Conservation (phyloP, 257 asterid species). For the Penstemon barbatus region DNA sequence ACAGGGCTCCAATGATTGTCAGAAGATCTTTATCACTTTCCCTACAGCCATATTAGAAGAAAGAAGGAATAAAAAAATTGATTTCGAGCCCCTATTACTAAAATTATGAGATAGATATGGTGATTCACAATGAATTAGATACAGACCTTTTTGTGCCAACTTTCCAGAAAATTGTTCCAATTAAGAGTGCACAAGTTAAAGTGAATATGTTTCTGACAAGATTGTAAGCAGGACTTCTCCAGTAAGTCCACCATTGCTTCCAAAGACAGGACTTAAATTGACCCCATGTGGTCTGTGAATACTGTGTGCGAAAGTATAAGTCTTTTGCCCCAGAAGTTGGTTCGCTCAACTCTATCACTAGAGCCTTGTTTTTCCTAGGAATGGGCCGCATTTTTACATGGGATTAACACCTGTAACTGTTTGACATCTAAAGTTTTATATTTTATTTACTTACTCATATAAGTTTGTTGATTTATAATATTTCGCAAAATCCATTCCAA, state of each 20-base stretch:
- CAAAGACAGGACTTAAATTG: constrained; percentile 60
- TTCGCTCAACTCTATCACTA: constrained; percentile 53
- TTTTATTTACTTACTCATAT: constrained; percentile 43
- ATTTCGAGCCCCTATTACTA: background rate
- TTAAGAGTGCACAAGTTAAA: constrained; percentile 57
- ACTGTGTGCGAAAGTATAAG: constrained; percentile 56
- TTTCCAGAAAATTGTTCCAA: constrained; percentile 69
- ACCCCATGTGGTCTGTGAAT: constrained; percentile 51
- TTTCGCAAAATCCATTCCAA: constrained; percentile 68
- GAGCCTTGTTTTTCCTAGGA: constrained; percentile 54
- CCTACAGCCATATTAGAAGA: constrained; percentile 31
- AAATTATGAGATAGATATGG: background rate
- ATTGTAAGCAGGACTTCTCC: constrained; percentile 86
- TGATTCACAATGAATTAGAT: background rate
- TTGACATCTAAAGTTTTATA: background rate
- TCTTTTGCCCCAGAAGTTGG: constrained; percentile 61
- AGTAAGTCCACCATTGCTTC: constrained; percentile 27
- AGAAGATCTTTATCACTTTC: constrained; percentile 45
- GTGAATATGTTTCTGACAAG: constrained; percentile 71
- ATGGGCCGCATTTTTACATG: background rate
- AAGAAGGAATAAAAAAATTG: constrained; percentile 17
- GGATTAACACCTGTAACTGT: background rate
- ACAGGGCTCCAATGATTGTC: constrained; percentile 75
- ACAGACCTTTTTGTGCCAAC: constrained; percentile 58
- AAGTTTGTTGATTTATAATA: constrained; percentile 57